Evolutionary conservation across 2,329 filamentous ascomycete species (phyloP).

Genomic region (Colletotrichum paranaense): DNA sequence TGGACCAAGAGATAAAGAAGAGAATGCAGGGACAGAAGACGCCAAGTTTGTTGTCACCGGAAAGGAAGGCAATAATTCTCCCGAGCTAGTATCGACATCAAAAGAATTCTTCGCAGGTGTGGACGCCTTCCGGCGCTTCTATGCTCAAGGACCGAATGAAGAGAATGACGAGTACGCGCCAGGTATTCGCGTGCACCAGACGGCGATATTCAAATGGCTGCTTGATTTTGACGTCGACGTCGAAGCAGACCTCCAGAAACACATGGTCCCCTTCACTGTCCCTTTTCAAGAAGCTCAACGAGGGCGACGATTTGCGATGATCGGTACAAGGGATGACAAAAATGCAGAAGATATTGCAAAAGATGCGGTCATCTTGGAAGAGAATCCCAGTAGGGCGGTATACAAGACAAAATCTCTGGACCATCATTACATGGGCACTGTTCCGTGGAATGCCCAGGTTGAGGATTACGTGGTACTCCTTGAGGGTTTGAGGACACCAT

Average conservation of each 20-base stretch:
- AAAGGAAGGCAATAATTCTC: neutral
- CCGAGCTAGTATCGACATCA: neutral
- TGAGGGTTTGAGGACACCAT: conserved; percentile 47
- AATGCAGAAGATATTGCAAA: neutral
- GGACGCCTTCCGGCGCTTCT: conserved; percentile 7
- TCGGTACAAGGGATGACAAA: conserved; percentile 6
- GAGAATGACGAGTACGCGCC: neutral
- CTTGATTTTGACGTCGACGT: conserved; percentile 12
- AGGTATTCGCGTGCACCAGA: conserved; percentile 20
- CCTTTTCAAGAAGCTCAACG: conserved; percentile 24
- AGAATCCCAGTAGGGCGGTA: neutral
- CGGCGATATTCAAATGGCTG: conserved; percentile 8
- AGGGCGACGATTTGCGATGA: conserved; percentile 9
- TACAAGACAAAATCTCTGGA: neutral
- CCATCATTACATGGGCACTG: neutral
- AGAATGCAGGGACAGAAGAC: neutral
- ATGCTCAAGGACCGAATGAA: conserved; percentile 6
- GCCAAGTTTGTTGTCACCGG: too few species aligned
- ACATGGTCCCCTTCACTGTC: conserved; percentile 5
- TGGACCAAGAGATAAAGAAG: neutral
- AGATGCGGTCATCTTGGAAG: neutral
- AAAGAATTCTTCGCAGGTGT: conserved; percentile 7
- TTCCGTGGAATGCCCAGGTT: conserved; percentile 19
- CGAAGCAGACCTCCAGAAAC: conserved; percentile 14
- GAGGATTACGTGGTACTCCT: conserved; percentile 46